A percentile compares a stretch with the other conserved stretches of the same genome.
These are phyloP conservation scores for Euphrasia arctica DNA, from an alignment of 305 asterid species.

Conservation along the genomic window DNA sequence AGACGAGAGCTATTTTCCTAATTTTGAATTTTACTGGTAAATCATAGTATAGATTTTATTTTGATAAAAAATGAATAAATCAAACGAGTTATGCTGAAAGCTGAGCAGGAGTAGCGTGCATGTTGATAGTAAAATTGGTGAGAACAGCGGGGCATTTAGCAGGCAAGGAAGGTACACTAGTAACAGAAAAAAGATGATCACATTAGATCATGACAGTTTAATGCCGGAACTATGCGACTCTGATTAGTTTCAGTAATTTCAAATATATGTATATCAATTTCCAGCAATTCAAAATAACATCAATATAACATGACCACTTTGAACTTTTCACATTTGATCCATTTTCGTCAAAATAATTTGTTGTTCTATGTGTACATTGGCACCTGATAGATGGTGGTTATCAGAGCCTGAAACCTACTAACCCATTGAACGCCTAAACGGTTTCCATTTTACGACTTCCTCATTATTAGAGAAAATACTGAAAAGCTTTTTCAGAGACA, in stretches of 20 bases:
- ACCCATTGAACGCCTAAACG: slow-evolving; percentile 15
- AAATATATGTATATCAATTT: slow-evolving; percentile 7
- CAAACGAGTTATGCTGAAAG: not conserved
- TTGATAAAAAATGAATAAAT: slow-evolving; percentile 16
- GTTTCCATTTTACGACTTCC: slow-evolving; percentile 9
- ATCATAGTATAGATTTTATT: not conserved
- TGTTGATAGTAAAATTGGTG: not conserved
- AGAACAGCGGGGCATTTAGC: slow-evolving; percentile 17
- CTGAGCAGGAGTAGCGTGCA: slow-evolving; percentile 8
- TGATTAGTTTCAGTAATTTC: slow-evolving; percentile 16
- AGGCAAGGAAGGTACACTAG: not conserved
- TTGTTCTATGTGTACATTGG: slow-evolving; percentile 10
- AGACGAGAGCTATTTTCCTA: not conserved
- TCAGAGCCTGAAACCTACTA: slow-evolving; percentile 17
- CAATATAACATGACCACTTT: slow-evolving; percentile 18
- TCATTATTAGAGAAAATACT: slow-evolving; percentile 14
- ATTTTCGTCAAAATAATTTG: slow-evolving; percentile 8
- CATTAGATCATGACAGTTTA: not conserved
- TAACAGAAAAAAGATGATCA: slow-evolving; percentile 5
- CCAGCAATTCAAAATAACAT: slow-evolving; percentile 20
- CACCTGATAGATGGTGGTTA: slow-evolving; percentile 9
- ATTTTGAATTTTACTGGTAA: not conserved
- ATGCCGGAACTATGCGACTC: not conserved
- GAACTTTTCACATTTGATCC: slow-evolving; percentile 8
- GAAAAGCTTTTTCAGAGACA: slow-evolving; percentile 5